A percentile compares a stretch with the other conserved stretches of the same genome.
phyloP scores from a whole-genome alignment of 495 filamentous ascomycete species.

The Extremus antarcticus region DNA sequence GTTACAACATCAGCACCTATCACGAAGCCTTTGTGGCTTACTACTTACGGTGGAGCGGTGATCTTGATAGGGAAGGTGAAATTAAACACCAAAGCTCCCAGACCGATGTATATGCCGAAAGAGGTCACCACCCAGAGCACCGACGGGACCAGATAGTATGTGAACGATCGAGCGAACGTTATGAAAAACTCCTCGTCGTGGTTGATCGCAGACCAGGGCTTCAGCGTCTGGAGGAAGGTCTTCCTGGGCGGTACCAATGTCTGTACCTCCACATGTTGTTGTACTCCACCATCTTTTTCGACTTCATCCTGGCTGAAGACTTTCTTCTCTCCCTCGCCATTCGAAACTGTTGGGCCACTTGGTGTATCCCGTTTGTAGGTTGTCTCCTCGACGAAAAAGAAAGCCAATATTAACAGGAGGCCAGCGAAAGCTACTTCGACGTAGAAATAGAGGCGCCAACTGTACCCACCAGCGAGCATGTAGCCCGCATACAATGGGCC shows the following conservation, averaged over 20 bases:
- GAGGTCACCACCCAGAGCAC: slow-evolving; percentile 16
- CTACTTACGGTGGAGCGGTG: slow-evolving; percentile 10
- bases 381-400: slow-evolving; percentile 54
- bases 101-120: slow-evolving; percentile 22
- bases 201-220: slow-evolving; percentile 20
- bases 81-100: slow-evolving; percentile 22
- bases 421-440: slow-evolving; percentile 50
- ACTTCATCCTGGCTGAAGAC: slow-evolving; percentile 13
- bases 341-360: not conserved
- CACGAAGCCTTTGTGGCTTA: not conserved
- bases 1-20: no score
- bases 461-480: slow-evolving; percentile 52
- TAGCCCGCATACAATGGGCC: slow-evolving; percentile 52
- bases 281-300: slow-evolving; percentile 3
- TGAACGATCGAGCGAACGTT: slow-evolving; percentile 13
- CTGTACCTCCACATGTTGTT: slow-evolving; percentile 17
- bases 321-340: slow-evolving; percentile 19
- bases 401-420: slow-evolving; percentile 44
- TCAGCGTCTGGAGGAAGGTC: slow-evolving; percentile 20
- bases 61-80: slow-evolving; percentile 20
- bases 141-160: slow-evolving; percentile 13
- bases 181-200: slow-evolving; percentile 16
- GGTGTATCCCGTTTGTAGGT: slow-evolving; percentile 37
- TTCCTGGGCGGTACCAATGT: slow-evolving; percentile 18
- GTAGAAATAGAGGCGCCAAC: slow-evolving; percentile 52